Conservation (phyloP, 2,329 filamentous ascomycete species). For the Amesomyces nigricolor region DNA sequence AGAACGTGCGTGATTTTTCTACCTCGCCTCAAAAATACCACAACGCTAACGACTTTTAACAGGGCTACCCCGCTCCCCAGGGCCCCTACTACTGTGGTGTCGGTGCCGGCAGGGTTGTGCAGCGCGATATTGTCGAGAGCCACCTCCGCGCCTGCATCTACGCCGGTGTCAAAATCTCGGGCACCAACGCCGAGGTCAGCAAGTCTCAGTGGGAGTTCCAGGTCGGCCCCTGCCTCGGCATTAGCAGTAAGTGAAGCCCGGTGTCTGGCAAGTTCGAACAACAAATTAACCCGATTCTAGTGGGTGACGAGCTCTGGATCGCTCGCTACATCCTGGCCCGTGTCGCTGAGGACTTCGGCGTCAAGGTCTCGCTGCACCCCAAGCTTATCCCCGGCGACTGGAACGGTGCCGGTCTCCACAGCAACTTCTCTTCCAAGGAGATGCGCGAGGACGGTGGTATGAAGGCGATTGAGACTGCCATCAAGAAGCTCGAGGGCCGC, state of each 20-base stretch:
- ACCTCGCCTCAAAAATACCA: too few species aligned
- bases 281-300: conserved; percentile 34
- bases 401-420: conserved; percentile 93
- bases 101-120: conserved; percentile 92
- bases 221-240: conserved; percentile 83
- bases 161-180: conserved; percentile 86
- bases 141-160: conserved; percentile 71
- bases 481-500: conserved; percentile 75
- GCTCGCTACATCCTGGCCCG: conserved; percentile 75
- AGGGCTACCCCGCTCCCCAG: conserved; percentile 65
- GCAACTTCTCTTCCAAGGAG: conserved; percentile 84
- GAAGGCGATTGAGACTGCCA: conserved; percentile 83
- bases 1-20: conserved; percentile 37
- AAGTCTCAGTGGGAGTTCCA: conserved; percentile 98
- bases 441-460: conserved; percentile 92
- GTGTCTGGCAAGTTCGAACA: neutral
- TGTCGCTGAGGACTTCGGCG: conserved; percentile 93
- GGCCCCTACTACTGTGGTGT: conserved; percentile 98
- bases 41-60: neutral
- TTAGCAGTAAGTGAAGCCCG: conserved; percentile 58
- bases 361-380: conserved; percentile 89
- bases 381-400: conserved; percentile 93
- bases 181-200: conserved; percentile 92
- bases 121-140: conserved; percentile 94
- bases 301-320: conserved; percentile 97